Percentiles rank a stretch among this genome's conserved stretches.
Conservation (phyloP, 108 stramenopile genomes). For the Hondaea fermentalgiana region DNA sequence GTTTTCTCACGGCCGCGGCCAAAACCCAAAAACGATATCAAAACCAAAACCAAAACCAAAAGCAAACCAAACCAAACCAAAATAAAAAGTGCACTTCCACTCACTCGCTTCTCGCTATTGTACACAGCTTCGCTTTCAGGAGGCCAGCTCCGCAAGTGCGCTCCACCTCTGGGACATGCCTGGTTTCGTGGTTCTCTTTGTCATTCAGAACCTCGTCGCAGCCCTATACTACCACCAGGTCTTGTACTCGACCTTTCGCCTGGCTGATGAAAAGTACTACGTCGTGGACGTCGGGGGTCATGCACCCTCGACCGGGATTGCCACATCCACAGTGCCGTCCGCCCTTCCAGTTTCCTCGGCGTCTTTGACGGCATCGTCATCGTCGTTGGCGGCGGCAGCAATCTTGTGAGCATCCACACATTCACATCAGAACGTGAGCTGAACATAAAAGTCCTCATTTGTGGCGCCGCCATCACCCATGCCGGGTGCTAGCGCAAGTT, state of each 20-base stretch:
- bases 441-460: neutral
- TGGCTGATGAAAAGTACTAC: constrained; percentile 13
- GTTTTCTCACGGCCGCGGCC: too few relatives aligned
- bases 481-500: neutral
- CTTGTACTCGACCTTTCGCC: constrained; percentile 3
- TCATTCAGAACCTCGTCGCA: neutral
- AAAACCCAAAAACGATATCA: too few relatives aligned
- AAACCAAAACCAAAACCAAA: neutral
- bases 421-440: neutral
- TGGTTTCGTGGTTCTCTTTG: neutral
- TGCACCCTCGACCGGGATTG: too few relatives aligned
- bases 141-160: neutral
- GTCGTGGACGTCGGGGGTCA: neutral
- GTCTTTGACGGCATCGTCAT: too few relatives aligned
- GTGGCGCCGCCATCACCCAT: neutral
- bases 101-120: neutral
- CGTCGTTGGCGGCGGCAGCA: too few relatives aligned
- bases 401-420: too few relatives aligned
- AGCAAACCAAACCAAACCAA: neutral
- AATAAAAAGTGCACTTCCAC: neutral
- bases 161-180: neutral
- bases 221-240: neutral
- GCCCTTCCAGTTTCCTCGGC: too few relatives aligned
- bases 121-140: constrained; percentile 7
- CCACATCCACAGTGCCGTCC: too few relatives aligned